Conservation (phyloP, 2,329 filamentous ascomycete species). For the Monilinia polystroma region DNA sequence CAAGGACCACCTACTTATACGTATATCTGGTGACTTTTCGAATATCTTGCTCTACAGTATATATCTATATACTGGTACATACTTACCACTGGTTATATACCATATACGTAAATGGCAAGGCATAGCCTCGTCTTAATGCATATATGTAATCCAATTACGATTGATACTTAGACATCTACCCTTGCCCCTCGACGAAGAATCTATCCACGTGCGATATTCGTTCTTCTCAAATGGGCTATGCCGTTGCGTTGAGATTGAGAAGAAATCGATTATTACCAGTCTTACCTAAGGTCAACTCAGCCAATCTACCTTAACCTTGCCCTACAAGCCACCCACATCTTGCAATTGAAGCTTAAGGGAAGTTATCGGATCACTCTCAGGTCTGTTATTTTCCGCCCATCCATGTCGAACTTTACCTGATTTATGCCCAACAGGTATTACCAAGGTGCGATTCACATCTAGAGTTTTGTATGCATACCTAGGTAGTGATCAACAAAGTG, state of each 20-base stretch:
- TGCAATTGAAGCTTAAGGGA: not conserved
- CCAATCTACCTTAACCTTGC: not conserved
- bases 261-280: not conserved
- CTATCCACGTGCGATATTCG: conserved; percentile 11
- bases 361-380: conserved; percentile 8
- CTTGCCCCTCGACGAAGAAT: not conserved
- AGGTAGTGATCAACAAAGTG: conserved; percentile 1
- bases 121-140: conserved; percentile 7
- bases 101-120: not conserved
- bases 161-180: not conserved
- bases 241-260: not conserved
- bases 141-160: not conserved
- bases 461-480: not conserved
- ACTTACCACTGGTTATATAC: not conserved
- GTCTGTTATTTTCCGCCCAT: not conserved
- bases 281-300: no score
- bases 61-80: no score
- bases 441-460: not conserved
- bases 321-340: not conserved
- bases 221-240: not conserved
- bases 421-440: conserved; percentile 5
- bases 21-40: no score
- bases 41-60: no score
- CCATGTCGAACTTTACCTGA: conserved; percentile 5
- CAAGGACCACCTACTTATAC: not conserved